Conservation (phyloP, 2,329 filamentous ascomycete genomes). For the Epichloe gansuensis region DNA sequence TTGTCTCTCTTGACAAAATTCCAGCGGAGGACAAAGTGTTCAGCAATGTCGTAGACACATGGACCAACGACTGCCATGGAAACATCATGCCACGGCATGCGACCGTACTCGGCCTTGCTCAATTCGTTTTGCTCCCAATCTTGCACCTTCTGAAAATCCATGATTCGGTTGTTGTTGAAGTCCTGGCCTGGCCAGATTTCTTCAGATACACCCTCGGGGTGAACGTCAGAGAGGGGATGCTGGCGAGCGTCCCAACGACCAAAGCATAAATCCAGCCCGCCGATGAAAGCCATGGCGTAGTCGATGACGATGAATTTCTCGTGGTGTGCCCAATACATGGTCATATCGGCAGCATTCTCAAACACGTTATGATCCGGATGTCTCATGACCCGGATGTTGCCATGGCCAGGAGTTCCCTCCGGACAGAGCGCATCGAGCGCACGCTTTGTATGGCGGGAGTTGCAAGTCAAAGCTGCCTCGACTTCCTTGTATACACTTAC, state of each 20-base stretch:
- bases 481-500: constrained; percentile 88
- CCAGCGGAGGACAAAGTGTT: constrained; percentile 91
- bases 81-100: constrained; percentile 98
- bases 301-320: constrained; percentile 97
- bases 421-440: constrained; percentile 69
- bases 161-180: constrained; percentile 93
- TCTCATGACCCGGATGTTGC: constrained; percentile 79
- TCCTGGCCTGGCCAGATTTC: constrained; percentile 94
- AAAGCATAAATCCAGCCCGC: constrained; percentile 89
- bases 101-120: constrained; percentile 77
- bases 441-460: constrained; percentile 86
- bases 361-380: constrained; percentile 94
- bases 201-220: constrained; percentile 67
- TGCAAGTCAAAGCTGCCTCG: constrained; percentile 72
- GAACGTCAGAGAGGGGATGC: constrained; percentile 74
- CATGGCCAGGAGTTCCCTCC: constrained; percentile 65
- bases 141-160: constrained; percentile 85
- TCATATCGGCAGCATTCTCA: constrained; percentile 90
- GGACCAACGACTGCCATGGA: constrained; percentile 84
- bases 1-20: constrained; percentile 97
- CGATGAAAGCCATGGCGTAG: constrained; percentile 82
- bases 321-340: constrained; percentile 95
- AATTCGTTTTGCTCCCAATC: constrained; percentile 92
- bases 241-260: constrained; percentile 85
- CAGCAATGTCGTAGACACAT: constrained; percentile 83